Evolutionary conservation across 495 filamentous ascomycete genomes (phyloP).

Genomic region (Cetradonia linearis): DNA sequence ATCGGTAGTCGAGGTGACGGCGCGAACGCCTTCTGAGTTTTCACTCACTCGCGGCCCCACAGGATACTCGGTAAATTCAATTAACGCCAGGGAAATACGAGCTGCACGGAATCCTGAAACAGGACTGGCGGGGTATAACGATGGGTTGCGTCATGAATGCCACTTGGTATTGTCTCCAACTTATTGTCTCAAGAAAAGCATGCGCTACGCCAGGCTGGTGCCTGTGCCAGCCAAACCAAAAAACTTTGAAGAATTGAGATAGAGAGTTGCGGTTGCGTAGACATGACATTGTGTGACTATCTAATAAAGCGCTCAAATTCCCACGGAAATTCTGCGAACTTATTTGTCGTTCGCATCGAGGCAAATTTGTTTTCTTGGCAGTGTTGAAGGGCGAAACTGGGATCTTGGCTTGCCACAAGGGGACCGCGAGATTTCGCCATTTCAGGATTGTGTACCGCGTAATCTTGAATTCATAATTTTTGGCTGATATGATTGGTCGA

Average conservation of each 20-base stretch:
- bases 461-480: constrained; percentile 9
- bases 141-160: constrained; percentile 2
- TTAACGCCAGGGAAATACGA: background rate
- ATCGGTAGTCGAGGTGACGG: constrained; percentile 5
- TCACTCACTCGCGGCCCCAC: background rate
- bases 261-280: background rate
- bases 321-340: background rate
- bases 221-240: constrained; percentile 4
- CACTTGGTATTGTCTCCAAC: too few relatives aligned
- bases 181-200: background rate
- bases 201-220: background rate
- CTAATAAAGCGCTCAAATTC: background rate
- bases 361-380: too few relatives aligned
- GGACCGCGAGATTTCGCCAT: background rate
- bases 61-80: background rate
- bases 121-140: background rate
- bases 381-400: background rate
- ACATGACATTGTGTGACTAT: background rate
- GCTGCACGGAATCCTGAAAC: constrained; percentile 6
- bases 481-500: background rate
- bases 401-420: background rate
- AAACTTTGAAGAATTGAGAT: constrained; percentile 10
- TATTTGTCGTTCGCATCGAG: too few relatives aligned
- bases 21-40: background rate
- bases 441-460: background rate